Conservation (phyloP, 768 basidiomycete species). For the Mycena belliarum region DNA sequence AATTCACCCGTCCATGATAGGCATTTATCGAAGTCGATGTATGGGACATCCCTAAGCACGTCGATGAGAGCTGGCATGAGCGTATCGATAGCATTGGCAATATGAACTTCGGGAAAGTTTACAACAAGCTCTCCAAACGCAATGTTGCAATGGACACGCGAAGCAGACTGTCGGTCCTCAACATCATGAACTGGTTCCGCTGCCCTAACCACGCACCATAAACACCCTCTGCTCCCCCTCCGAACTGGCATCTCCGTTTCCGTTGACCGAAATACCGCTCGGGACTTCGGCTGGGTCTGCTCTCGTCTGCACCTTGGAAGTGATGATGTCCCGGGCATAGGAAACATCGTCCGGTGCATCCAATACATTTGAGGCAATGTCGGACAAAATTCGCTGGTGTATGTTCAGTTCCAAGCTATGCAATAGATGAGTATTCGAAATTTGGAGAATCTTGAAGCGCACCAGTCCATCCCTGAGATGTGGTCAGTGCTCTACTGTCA, state of each 20-base stretch:
- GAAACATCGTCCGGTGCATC: constrained; percentile 47
- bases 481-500: neutral
- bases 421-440: neutral
- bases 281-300: constrained; percentile 28
- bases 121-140: constrained; percentile 80
- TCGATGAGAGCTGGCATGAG: constrained; percentile 63
- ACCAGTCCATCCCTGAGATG: constrained; percentile 52
- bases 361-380: constrained; percentile 63
- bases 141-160: constrained; percentile 76
- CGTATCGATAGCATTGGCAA: constrained; percentile 50
- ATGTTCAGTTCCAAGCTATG: constrained; percentile 76
- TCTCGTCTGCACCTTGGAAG: constrained; percentile 58
- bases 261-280: constrained; percentile 10
- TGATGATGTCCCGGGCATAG: constrained; percentile 57
- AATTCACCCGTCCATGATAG: constrained; percentile 77
- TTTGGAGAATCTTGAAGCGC: constrained; percentile 21
- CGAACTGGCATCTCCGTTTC: constrained; percentile 25
- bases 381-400: constrained; percentile 71
- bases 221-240: constrained; percentile 41
- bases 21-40: constrained; percentile 74
- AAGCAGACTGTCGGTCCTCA: constrained; percentile 52
- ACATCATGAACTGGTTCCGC: constrained; percentile 2
- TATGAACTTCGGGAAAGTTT: constrained; percentile 57
- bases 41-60: constrained; percentile 70
- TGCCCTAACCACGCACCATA: constrained; percentile 51